Conservation (phyloP, 768 basidiomycete species). For the Panaeolus papilionaceus region DNA sequence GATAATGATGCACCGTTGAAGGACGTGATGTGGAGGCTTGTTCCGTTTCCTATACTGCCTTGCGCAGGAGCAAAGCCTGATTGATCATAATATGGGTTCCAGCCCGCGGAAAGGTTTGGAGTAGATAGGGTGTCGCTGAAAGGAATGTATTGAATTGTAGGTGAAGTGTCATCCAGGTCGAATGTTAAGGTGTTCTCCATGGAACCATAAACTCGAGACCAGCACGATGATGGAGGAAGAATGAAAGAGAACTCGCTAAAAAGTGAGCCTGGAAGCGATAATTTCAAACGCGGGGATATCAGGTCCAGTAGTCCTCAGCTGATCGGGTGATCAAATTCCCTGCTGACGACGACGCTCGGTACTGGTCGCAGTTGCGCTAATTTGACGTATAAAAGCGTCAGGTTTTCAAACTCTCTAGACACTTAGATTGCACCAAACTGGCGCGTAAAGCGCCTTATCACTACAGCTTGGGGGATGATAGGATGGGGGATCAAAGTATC, state of each 20-base stretch:
- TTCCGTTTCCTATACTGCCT: constrained; percentile 58
- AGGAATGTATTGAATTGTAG: constrained; percentile 65
- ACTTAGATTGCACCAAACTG: neutral
- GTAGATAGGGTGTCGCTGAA: constrained; percentile 59
- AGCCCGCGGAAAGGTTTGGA: constrained; percentile 59
- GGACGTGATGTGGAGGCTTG: constrained; percentile 68
- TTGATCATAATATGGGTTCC: constrained; percentile 66
- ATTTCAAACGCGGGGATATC: neutral
- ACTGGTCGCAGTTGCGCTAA: neutral
- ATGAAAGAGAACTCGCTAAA: neutral
- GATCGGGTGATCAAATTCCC: constrained; percentile 6
- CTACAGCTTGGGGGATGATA: neutral
- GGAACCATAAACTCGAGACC: constrained; percentile 19
- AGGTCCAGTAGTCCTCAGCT: neutral
- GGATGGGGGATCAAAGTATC: neutral
- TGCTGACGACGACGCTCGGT: neutral
- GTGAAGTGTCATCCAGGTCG: constrained; percentile 71
- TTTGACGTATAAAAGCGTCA: neutral
- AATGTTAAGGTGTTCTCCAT: constrained; percentile 44
- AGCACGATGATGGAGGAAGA: constrained; percentile 14
- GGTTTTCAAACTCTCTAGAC: neutral
- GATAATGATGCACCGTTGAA: constrained; percentile 60
- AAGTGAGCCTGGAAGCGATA: neutral
- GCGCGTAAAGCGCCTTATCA: neutral
- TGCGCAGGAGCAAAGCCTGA: constrained; percentile 52